Evolutionary conservation across 257 asterid genomes (phyloP).

Genomic region (Nicotiana otophora): DNA sequence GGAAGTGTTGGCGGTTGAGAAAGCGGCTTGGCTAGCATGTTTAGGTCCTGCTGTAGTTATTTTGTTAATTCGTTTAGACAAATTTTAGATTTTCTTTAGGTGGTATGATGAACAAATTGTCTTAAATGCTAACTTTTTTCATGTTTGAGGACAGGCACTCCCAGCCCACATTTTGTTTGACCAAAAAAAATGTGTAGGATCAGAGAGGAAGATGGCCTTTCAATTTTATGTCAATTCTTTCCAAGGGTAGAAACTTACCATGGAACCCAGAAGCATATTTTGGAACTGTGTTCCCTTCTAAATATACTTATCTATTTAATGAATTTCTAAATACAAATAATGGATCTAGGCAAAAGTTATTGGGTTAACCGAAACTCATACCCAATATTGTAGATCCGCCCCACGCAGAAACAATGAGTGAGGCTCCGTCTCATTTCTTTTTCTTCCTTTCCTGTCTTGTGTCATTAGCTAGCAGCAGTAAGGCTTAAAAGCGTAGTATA

Average conservation of each 20-base stretch:
- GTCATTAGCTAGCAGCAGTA: not conserved
- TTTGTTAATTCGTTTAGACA: not conserved
- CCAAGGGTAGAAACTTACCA: too few species aligned
- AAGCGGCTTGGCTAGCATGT: not conserved
- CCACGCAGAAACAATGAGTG: not conserved
- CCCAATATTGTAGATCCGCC: too few species aligned
- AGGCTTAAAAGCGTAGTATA: too few species aligned
- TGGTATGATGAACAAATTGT: not conserved
- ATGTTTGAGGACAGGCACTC: not conserved
- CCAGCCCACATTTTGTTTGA: not conserved
- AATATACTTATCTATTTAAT: too few species aligned
- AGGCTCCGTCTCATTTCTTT: not conserved
- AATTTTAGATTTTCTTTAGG: not conserved
- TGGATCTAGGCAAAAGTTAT: too few species aligned
- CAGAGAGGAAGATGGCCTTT: not conserved
- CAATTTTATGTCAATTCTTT: too few species aligned
- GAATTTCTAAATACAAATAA: too few species aligned
- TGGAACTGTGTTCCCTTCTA: too few species aligned
- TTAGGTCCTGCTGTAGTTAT: not conserved
- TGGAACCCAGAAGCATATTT: too few species aligned
- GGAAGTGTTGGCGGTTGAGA: not conserved
- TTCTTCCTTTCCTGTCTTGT: not conserved
- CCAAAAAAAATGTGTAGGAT: not conserved
- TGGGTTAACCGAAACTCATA: too few species aligned
- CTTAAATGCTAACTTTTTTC: not conserved